These are phyloP conservation scores for Neurospora sp. DNA, from an alignment of 2,329 filamentous ascomycete species.

Conservation along the genomic window DNA sequence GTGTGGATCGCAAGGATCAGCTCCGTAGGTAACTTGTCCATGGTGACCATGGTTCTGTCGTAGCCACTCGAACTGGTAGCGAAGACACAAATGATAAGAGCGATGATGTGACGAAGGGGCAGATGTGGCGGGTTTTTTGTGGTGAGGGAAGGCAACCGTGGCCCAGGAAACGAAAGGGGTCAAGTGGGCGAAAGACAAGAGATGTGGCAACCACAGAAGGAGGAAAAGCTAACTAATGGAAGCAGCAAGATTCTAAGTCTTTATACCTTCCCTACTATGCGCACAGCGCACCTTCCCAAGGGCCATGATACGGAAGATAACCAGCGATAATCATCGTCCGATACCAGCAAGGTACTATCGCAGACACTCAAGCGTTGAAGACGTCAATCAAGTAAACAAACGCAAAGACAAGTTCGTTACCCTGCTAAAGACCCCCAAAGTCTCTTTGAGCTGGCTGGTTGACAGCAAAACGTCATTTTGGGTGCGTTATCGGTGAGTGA, in stretches of 20 bases:
- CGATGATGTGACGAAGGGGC: no score
- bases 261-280: no score
- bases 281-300: no score
- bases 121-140: no score
- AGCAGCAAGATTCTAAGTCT: no score
- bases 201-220: not conserved
- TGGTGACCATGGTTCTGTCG: not conserved
- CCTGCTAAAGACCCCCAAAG: not conserved
- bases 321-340: no score
- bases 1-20: not conserved
- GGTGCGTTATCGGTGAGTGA: not conserved
- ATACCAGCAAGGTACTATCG: not conserved
- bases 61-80: not conserved
- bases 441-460: not conserved
- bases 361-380: not conserved
- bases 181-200: not conserved
- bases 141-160: not conserved
- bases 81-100: not conserved
- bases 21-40: not conserved
- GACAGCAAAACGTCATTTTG: not conserved
- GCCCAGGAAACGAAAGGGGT: not conserved
- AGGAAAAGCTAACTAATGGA: no score
- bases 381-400: not conserved
- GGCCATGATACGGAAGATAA: no score
- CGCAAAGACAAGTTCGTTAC: not conserved